Conservation (phyloP, 208 protist species). For the Leishmania turanica region DNA sequence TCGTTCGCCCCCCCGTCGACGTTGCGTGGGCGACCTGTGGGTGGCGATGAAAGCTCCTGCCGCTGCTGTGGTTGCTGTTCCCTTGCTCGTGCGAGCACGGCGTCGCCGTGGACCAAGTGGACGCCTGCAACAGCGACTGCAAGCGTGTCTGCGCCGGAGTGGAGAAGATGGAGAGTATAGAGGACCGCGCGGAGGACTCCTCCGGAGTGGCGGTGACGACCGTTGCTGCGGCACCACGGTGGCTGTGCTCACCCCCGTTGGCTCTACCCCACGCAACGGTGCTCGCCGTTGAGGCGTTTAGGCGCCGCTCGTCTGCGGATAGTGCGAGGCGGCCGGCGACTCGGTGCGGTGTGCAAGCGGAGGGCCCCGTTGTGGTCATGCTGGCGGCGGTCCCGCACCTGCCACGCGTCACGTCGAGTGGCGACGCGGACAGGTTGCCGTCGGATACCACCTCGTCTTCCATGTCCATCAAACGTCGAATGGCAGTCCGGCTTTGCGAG, state of each 20-base stretch:
- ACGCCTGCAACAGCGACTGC: slow-evolving; percentile 28
- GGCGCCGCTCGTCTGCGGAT: slow-evolving; percentile 13
- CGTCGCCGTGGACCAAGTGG: slow-evolving; percentile 17
- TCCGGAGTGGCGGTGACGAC: not conserved
- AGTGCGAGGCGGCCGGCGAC: slow-evolving; percentile 11
- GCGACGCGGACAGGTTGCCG: not conserved
- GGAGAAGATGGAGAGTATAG: slow-evolving; percentile 21
- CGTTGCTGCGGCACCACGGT: not conserved
- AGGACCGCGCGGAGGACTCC: not conserved
- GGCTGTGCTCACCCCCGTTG: not conserved
- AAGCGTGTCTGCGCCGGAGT: slow-evolving; percentile 24
- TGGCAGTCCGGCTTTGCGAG: slow-evolving; percentile 22
- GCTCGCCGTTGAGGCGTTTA: slow-evolving; percentile 23
- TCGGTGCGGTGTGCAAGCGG: slow-evolving; percentile 5
- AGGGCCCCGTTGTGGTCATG: not conserved
- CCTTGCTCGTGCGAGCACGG: not conserved
- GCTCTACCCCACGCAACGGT: slow-evolving; percentile 19
- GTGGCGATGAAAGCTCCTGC: not conserved
- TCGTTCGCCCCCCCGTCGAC: not conserved
- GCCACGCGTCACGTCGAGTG: not conserved
- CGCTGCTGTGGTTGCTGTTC: not conserved
- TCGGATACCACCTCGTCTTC: not conserved
- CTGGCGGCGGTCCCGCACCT: not conserved
- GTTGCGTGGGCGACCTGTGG: not conserved
- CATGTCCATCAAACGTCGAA: slow-evolving; percentile 3